Percentiles rank a stretch among this genome's conserved stretches.
These are phyloP conservation scores for Coemansia sp. DNA, from an alignment of 192 early-diverging fungal genomes.

Conservation along the genomic window DNA sequence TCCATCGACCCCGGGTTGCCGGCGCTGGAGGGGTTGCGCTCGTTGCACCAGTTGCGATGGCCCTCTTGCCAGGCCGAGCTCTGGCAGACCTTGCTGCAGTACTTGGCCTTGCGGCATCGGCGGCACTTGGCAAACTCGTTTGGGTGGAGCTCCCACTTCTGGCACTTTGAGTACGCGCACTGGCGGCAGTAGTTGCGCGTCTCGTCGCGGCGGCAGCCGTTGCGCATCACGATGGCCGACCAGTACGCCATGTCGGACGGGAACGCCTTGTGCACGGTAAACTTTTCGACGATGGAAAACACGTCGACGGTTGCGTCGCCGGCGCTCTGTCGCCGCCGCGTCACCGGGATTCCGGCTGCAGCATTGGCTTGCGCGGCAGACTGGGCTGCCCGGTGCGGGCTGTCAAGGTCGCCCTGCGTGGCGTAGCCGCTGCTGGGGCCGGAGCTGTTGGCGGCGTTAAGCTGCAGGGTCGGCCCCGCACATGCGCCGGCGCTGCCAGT, in stretches of 20 bases:
- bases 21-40: conserved; percentile 39
- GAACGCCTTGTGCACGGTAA: conserved; percentile 64
- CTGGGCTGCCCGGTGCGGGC: conserved; percentile 37
- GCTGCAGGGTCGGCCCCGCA: neutral
- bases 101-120: conserved; percentile 84
- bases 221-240: conserved; percentile 80
- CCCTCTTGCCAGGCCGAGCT: conserved; percentile 78
- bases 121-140: conserved; percentile 88
- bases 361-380: conserved; percentile 30
- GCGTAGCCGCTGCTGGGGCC: conserved; percentile 31
- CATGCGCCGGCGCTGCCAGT: conserved; percentile 13
- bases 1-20: conserved; percentile 12
- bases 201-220: conserved; percentile 80
- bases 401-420: conserved; percentile 22
- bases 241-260: conserved; percentile 70
- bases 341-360: conserved; percentile 27
- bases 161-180: conserved; percentile 80
- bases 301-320: conserved; percentile 59
- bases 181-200: conserved; percentile 69
- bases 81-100: conserved; percentile 81
- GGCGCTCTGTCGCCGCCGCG: conserved; percentile 22
- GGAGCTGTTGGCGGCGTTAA: conserved; percentile 4
- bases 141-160: conserved; percentile 73
- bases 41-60: conserved; percentile 81
- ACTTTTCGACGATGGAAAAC: conserved; percentile 80